phyloP scores from a whole-genome alignment of 371 early-diverging fungal species.

The Mortierella sp. region DNA sequence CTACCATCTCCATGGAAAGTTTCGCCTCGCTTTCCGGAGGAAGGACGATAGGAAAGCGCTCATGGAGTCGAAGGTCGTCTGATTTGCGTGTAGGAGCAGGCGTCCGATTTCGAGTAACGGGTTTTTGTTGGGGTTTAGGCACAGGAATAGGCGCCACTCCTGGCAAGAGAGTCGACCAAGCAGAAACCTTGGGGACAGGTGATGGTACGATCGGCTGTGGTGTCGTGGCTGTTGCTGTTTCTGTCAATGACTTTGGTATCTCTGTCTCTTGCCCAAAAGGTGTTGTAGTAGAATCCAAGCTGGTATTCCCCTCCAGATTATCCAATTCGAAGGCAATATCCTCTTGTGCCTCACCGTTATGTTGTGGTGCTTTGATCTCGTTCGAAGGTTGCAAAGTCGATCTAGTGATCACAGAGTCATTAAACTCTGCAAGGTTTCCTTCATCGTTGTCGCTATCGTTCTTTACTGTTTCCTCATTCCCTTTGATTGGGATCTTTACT shows the following conservation, averaged over 20 bases:
- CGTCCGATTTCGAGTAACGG: neutral
- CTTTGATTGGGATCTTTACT: constrained; percentile 9
- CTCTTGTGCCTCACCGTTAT: neutral
- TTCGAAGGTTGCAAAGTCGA: neutral
- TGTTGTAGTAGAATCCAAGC: neutral
- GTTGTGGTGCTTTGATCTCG: neutral
- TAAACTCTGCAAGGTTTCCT: neutral
- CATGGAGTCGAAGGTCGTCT: constrained; percentile 35
- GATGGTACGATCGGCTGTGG: neutral
- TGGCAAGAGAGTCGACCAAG: constrained; percentile 50
- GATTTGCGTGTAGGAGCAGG: constrained; percentile 13
- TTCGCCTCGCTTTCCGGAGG: constrained; percentile 47
- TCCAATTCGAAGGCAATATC: neutral
- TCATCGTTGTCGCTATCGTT: neutral
- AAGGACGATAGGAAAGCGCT: constrained; percentile 49
- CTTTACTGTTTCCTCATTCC: neutral
- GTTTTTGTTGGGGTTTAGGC: constrained; percentile 9
- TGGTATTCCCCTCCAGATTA: no score
- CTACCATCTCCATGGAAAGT: constrained; percentile 57
- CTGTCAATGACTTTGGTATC: neutral
- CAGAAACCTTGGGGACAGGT: constrained; percentile 22
- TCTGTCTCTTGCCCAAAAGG: neutral
- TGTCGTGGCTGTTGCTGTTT: neutral
- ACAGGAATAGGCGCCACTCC: constrained; percentile 45
- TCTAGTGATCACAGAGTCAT: neutral